Evolutionary conservation across 1,284 basidiomycete species (phyloP), one percentile per base, ranked within the genome.

Genomic region (Hemileia vastatrix): DNA sequence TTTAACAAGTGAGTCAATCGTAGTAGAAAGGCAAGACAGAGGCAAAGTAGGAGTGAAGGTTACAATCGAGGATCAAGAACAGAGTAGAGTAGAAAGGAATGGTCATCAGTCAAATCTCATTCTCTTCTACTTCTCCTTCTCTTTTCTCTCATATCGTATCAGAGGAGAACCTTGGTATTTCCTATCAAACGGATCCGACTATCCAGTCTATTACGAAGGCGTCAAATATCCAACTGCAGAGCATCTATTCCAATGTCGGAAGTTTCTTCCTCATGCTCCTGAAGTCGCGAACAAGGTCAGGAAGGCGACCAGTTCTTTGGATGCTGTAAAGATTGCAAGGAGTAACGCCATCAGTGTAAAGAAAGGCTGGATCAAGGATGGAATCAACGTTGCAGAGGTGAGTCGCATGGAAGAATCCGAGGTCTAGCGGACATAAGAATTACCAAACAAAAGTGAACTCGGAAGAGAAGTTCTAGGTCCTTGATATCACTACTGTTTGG

Each of bases 221-320:
- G 55, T 67, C 4, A 53, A 59, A 4, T 72, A 72, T 49, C 56
- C 69, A 0, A 69, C 71, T 0, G 67, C 71, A 57, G 70, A 71
- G 54, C 70, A 71, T 57, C 61, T 71, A 2, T 71, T 71, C 61
- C 70, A 71, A 58, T 59, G 68, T 11, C 54, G 65, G 31, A 71
- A 71, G 19, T 71, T 72, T 54, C 32, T 67, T 3, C 67, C 67
- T 9, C 51, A 65, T 31, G 64, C 61, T n/a, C 68, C 70, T 0
- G 65, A 69, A 1, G 54, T 72, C 13, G 70, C 67, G 2, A 43
- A 53, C 54, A 70, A 69, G 32, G 65, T 72, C n/a, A 67, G 71
- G 21, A 69, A 69, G 36, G 59, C 67, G 1, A 53, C 64, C 11
- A 63, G 50, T 1, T 64, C 71, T 1, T 24, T 64, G 2, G 71